Base-by-base conservation (phyloP, 2,329 filamentous ascomycete species). In the Penicillium vulpinum region DNA sequence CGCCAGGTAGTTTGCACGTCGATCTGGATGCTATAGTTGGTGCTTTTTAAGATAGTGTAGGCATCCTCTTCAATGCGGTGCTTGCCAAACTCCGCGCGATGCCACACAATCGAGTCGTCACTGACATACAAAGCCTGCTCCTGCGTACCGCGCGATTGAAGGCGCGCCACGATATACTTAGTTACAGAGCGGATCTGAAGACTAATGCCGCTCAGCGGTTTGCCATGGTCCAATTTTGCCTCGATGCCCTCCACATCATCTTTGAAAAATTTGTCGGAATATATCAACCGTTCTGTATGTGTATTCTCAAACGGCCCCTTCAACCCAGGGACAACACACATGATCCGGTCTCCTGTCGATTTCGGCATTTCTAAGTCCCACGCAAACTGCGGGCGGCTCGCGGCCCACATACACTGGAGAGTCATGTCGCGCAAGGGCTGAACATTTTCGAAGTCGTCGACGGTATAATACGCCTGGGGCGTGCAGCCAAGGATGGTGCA, bases 11-110 rank as follows among this genome's bases (percentile, higher is more conserved):
- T 91, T 83, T 93, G 88, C 61, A 97, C 92, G 74, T 97, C 92
- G 54, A 99, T 87, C 76, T 97, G 93, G 66, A 99, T 92, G 78
- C 93, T 97, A 79, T 99, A 97, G 71, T 96, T 93, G 40, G 94
- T 97, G 68, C 92, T 94, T 76, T 97, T 93, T 39, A 99, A 82
- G 46, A 99, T 84, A 0, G 94, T 99, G 74, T 97, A 99, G 3
- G 90, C 91, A 66, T 86, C 83, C 70, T 93, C 85, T 71, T 96
- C 89, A 60, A 91, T 83, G 67, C 92, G 90, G 73, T 96, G 92
- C 60, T 90, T 88, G 43, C 86, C 88, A 74, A 99, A 97, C 70
- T 96, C 85, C 57, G 93, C 93, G 51, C 92, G 87, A 73, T 97
- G 92, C 94, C 94, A 99, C 54, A 83, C 87, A 50, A 86, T 80